These are phyloP conservation scores for Pseudofabraea citricarpa DNA, from an alignment of 2,329 filamentous ascomycete species.

Conservation along the genomic window DNA sequence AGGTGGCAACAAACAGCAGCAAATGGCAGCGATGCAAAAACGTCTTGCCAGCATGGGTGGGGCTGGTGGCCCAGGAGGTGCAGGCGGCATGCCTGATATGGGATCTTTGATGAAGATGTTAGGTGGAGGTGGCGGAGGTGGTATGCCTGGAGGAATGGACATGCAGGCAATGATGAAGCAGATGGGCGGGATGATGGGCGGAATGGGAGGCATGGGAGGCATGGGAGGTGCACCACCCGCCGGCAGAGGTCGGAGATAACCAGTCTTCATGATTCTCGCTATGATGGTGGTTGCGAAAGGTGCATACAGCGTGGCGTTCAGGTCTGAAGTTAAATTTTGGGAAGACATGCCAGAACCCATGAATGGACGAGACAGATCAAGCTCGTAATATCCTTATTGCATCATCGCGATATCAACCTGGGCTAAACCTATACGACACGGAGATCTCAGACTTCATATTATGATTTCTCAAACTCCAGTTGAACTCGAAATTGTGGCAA, in stretches of 20 bases:
- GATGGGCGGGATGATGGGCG: conserved; percentile 46
- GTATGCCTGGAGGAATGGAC: conserved; percentile 54
- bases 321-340: too few relatives aligned
- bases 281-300: too few relatives aligned
- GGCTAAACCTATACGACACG: too few relatives aligned
- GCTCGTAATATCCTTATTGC: too few relatives aligned
- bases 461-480: too few relatives aligned
- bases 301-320: too few relatives aligned
- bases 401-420: too few relatives aligned
- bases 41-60: conserved; percentile 89
- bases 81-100: conserved; percentile 71
- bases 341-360: too few relatives aligned
- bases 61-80: conserved; percentile 49
- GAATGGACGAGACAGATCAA: too few relatives aligned
- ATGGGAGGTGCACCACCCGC: conserved; percentile 7
- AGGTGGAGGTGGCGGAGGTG: conserved; percentile 58
- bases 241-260: conserved; percentile 21
- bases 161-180: conserved; percentile 79
- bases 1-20: conserved; percentile 85
- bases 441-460: too few relatives aligned
- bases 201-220: conserved; percentile 51
- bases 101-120: conserved; percentile 89
- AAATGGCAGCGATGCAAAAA: conserved; percentile 97
- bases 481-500: too few relatives aligned
- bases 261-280: too few relatives aligned